Evolutionary conservation across 768 basidiomycete species (phyloP), one percentile per base, ranked within the genome.

Genomic region (Boletales sp.): DNA sequence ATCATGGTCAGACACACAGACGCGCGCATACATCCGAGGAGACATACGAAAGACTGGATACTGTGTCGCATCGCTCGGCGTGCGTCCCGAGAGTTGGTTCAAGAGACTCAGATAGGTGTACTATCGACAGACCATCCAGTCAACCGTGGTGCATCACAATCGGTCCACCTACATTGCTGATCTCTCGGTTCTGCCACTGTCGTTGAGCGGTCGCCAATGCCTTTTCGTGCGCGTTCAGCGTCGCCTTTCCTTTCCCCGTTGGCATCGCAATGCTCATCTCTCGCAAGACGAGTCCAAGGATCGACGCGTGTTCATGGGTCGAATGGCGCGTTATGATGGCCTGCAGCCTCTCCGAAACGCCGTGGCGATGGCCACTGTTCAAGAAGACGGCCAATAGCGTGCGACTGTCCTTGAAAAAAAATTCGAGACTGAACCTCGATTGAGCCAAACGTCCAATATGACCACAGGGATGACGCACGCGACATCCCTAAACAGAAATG

Each of bases 21-120:
- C 17, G 19, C 2, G 21, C 3, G 21, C 38, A 15, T 46, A 36
- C 11, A 37, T 28, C 25, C 25, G 8, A 19, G 47, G 40, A 12
- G 33, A 59, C 87, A 44, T 59, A 90, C 89, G 90, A 56, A 91
- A 94, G 8, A 95, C 82, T 0, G 93, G 94, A 68, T 94, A 96
- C 58, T 94, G 92, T 0, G 94, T 95, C 10, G 94, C 91, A 71
- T 96, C 94, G 61, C 87, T 92, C 1, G 93, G 92, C 4, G 94
- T 96, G 18, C 94, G 80, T 38, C 94, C 93, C 4, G 94, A 94
- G 18, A 90, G 79, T 64, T 95, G 92, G 58, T 96, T 96, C 48
- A 96, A 71, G 48, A 96, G 82, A 53, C 88, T 86, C 44, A 95
- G 69, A 66, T 94, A 95, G 1, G 89, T 86, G 65, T 91, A 95